Base-by-base conservation (phyloP, 2,329 filamentous ascomycete species). In the Zymoseptoria ardabiliae region DNA sequence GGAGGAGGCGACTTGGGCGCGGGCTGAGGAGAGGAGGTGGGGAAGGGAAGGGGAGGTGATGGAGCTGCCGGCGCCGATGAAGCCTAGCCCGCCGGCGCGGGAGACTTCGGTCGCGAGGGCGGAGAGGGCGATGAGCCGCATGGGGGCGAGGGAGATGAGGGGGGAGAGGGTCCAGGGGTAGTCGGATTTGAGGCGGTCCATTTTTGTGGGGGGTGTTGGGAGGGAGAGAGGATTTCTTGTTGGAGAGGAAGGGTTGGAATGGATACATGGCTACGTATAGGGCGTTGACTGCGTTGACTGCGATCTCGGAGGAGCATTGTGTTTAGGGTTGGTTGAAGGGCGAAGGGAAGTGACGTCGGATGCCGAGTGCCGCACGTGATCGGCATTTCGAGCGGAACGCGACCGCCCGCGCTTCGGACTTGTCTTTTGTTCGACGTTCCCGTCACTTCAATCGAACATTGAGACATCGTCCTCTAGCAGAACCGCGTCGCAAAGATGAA, bases 91-190 rank as follows among this genome's bases (percentile, higher is more conserved):
- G 21, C 77, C 77, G 30, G 82, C 81, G 65, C 73, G 74, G 2
- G 82, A 85, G 13, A 89, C 80, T 50, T 84, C 80, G 30, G 85
- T 75, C 2, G 86, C 84, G 2, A 90, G 78, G 0, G 69, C 78
- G 61, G 70, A 80, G 68, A 71, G 79, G 65, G 79, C 76, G 57
- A 90, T 83, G 41, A 85, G 77, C 52, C 85, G 82, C 88, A 91
- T 90, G 0, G 88, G 88, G 1, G 86, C 87, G 45, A 79, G 77
- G 52, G 81, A 76, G 28, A 91, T 78, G 20, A 89, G 72, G 5
- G 85, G 86, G 2, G 73, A 66, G 41, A 76, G 70, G 4, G 78
- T 79, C 85, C 85, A 88, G 65, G 84, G 83, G 66, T 86, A 85
- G 62, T 75, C 72, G 50, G 54, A 45, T 50, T 61, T 65, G 55